Conservation (phyloP, 2,329 filamentous ascomycete species). For the Arthroderma uncinatum region DNA sequence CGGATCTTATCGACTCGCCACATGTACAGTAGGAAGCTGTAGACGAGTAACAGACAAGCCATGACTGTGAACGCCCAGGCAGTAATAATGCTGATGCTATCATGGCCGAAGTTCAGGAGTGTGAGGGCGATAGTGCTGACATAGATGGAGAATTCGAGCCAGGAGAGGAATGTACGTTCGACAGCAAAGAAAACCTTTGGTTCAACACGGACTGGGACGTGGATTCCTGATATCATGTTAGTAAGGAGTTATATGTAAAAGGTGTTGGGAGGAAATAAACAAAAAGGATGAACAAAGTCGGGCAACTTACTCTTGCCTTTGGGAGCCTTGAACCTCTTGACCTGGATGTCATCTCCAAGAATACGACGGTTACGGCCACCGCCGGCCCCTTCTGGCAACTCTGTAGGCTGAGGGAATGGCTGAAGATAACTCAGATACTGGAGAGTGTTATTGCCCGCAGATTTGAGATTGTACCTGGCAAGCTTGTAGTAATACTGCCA, state of each 20-base stretch:
- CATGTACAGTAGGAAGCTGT: constrained; percentile 73
- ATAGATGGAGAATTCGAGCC: constrained; percentile 96
- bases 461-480: constrained; percentile 41
- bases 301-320: constrained; percentile 41
- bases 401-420: constrained; percentile 41
- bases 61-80: constrained; percentile 72
- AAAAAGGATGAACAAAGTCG: neutral
- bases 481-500: constrained; percentile 61
- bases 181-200: constrained; percentile 97
- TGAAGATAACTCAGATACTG: constrained; percentile 41
- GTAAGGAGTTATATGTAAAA: too few relatives aligned
- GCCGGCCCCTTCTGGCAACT: constrained; percentile 28
- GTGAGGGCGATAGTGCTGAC: constrained; percentile 78
- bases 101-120: constrained; percentile 64
- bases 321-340: constrained; percentile 47
- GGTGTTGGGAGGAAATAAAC: too few relatives aligned
- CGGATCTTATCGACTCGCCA: constrained; percentile 81
- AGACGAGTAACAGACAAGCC: constrained; percentile 65
- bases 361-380: constrained; percentile 27
- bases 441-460: constrained; percentile 36
- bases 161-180: constrained; percentile 89
- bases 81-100: constrained; percentile 53
- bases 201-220: constrained; percentile 89
- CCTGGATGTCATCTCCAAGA: constrained; percentile 36
- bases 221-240: constrained; percentile 62